Evolutionary conservation across 2,329 filamentous ascomycete species (phyloP).

Genomic region (Leptosphaerulina australis): DNA sequence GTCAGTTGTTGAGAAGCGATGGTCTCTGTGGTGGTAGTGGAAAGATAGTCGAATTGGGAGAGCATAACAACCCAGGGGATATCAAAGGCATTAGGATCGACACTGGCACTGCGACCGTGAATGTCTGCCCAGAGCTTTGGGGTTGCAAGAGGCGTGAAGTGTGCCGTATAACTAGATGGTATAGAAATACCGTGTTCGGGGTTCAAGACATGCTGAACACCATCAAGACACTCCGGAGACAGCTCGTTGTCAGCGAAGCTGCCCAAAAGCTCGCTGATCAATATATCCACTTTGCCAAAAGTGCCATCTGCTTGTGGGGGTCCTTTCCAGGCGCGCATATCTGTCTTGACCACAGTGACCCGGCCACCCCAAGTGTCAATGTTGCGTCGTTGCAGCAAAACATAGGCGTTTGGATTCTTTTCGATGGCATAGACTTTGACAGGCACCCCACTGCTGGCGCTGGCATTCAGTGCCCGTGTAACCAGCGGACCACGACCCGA

Average conservation of each 20-base stretch:
- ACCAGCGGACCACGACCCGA: conserved; percentile 92
- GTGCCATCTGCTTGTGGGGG: conserved; percentile 63
- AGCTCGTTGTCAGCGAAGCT: conserved; percentile 98
- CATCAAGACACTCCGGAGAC: conserved; percentile 94
- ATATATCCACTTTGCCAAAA: conserved; percentile 79
- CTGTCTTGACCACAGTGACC: conserved; percentile 90
- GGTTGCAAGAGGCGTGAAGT: conserved; percentile 88
- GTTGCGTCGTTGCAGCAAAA: conserved; percentile 88
- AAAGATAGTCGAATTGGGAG: conserved; percentile 85
- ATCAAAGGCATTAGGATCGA: conserved; percentile 76
- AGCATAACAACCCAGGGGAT: conserved; percentile 95
- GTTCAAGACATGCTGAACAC: conserved; percentile 88
- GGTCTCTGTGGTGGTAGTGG: conserved; percentile 54
- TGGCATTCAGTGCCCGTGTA: conserved; percentile 82
- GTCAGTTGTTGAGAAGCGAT: conserved; percentile 59
- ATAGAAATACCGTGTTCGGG: conserved; percentile 87
- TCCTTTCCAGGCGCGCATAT: conserved; percentile 96
- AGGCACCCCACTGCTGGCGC: conserved; percentile 73
- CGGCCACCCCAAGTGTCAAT: conserved; percentile 74
- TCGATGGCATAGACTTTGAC: conserved; percentile 92
- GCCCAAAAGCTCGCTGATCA: conserved; percentile 91
- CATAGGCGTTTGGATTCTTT: conserved; percentile 98
- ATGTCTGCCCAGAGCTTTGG: conserved; percentile 87
- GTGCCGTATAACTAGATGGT: conserved; percentile 89
- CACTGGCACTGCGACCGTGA: conserved; percentile 61